Conservation (phyloP, 1,284 basidiomycete genomes). For the Ceratobasidium papillatum region DNA sequence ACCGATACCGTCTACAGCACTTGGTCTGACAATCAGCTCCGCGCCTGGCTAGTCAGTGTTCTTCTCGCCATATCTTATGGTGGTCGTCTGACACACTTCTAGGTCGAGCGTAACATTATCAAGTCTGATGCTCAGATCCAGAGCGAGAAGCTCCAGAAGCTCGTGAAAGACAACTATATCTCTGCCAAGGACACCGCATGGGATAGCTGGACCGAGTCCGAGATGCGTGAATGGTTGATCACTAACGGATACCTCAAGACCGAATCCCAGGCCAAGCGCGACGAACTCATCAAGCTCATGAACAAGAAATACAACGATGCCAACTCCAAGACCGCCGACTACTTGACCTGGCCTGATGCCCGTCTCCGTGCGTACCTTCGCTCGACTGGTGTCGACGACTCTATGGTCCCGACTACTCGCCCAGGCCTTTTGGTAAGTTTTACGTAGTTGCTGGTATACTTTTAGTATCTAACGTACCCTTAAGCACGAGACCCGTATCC, state of each 20-base stretch:
- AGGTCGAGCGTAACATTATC: slow-evolving; percentile 68
- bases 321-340: slow-evolving; percentile 61
- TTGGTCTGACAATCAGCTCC: slow-evolving; percentile 76
- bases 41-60: slow-evolving; percentile 68
- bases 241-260: slow-evolving; percentile 76
- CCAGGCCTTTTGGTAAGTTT: slow-evolving; percentile 72
- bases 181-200: slow-evolving; percentile 74
- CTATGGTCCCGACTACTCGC: slow-evolving; percentile 67
- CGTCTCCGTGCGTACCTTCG: slow-evolving; percentile 84
- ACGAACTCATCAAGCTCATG: slow-evolving; percentile 74
- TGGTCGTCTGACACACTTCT: slow-evolving; percentile 34
- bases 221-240: slow-evolving; percentile 80
- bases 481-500: slow-evolving; percentile 73
- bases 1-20: slow-evolving; percentile 69
- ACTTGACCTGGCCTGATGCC: slow-evolving; percentile 89
- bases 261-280: slow-evolving; percentile 72
- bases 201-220: slow-evolving; percentile 79
- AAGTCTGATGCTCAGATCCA: slow-evolving; percentile 74
- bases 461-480: slow-evolving; percentile 2
- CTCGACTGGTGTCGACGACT: slow-evolving; percentile 74
- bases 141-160: slow-evolving; percentile 79
- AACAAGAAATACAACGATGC: slow-evolving; percentile 65
- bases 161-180: slow-evolving; percentile 77
- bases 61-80: background rate
- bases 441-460: slow-evolving; percentile 50